These are phyloP conservation scores for Melocanna baccifera DNA, from an alignment of 176 grass and related monocot genomes.

Conservation along the genomic window DNA sequence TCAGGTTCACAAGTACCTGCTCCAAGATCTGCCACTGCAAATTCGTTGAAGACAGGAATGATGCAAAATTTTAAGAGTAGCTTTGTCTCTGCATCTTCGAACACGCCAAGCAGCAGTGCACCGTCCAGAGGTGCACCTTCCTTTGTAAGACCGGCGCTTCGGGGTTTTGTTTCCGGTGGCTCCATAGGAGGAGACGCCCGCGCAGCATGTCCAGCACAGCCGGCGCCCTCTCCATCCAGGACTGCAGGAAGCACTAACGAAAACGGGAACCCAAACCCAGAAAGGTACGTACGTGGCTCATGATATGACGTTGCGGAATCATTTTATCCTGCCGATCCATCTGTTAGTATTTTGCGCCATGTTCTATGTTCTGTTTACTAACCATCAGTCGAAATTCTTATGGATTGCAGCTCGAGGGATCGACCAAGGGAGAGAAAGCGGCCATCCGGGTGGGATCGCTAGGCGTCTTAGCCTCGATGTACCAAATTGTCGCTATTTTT, in stretches of 20 bases:
- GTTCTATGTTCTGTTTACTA: not conserved
- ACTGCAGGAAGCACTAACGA: conserved; percentile 41
- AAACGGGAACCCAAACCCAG: conserved; percentile 51
- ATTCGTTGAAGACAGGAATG: conserved; percentile 73
- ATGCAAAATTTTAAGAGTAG: conserved; percentile 84
- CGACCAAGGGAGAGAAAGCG: conserved; percentile 77
- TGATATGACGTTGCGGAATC: not conserved
- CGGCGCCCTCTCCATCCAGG: conserved; percentile 28
- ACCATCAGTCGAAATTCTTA: conserved; percentile 22
- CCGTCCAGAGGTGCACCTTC: conserved; percentile 13
- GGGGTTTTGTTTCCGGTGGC: conserved; percentile 91
- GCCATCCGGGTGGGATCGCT: conserved; percentile 85
- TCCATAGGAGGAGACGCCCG: conserved; percentile 63
- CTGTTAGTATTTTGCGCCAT: not conserved
- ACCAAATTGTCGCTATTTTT: conserved; percentile 6
- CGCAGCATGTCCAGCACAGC: conserved; percentile 19
- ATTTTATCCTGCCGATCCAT: not conserved
- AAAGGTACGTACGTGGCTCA: conserved; percentile 52
- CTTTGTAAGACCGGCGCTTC: conserved; percentile 54
- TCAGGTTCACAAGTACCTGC: conserved; percentile 53
- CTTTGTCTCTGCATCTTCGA: conserved; percentile 81
- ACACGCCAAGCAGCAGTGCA: conserved; percentile 31
- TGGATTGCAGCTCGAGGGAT: conserved; percentile 63
- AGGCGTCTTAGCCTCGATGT: conserved; percentile 19
- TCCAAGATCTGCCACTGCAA: conserved; percentile 61